Evolutionary conservation across 2,329 filamentous ascomycete species (phyloP), one percentile per base, ranked within the genome.

Genomic region (Ceratocystis destructans): DNA sequence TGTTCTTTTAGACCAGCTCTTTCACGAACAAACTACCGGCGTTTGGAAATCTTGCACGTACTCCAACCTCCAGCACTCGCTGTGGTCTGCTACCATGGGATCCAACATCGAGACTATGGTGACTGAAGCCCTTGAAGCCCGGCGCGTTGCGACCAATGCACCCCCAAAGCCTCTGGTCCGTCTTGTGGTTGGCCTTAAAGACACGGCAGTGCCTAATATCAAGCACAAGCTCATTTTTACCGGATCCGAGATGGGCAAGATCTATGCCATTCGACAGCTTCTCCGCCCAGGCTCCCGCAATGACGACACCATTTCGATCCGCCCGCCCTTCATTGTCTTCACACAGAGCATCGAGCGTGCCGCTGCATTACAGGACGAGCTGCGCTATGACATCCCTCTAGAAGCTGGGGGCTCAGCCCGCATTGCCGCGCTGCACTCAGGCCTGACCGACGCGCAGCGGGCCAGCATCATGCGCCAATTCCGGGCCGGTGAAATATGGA

Each of bases 41-140:
- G 86, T 97, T 69, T 96, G 92, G 91, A 83, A 84, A 53, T 83
- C 88, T 2, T 93, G 93, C 74, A 85, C 79, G 1, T 86, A 87
- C 70, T 79, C 83, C 2, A 76, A 80, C n/a, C 79, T 97, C 7
- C 83, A 86, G 28, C 80, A 90, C 2, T 90, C 88, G 8, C 86
- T 96, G 68, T 99, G 93, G 91, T 97, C 94, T 15, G 94, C 94
- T 15, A 99, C 94, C 0, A 96, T 99, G 87, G 90, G 89, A 2
- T 96, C 93, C 17, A 94, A 87, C 71, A 89, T 97, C 53, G 94
- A 99, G 77, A 80, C 86, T 22, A 79, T 96, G 6, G 83, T 90
- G 61, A 82, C 82, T 5, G 82, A 84, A n/a, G 87, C 86, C 15
- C 82, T 94, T 63, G 77, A 80, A 48, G 76, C 79, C 7, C 81